Base-by-base conservation (phyloP, 73 alveolate genomes). In the Tetrahymena malaccensis region DNA sequence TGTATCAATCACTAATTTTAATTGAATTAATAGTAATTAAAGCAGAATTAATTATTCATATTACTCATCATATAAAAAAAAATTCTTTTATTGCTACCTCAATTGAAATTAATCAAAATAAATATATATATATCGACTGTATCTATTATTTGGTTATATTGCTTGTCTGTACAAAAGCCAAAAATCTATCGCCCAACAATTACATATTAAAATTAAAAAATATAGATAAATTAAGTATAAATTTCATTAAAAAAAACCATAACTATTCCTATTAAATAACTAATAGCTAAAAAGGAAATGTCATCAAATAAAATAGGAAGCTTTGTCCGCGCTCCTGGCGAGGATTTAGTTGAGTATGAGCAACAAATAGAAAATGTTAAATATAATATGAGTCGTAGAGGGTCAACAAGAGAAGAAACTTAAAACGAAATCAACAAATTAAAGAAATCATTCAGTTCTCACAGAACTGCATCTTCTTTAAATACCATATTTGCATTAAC, bases 401-500 rank as follows among this genome's bases (percentile, higher is more conserved):
- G 89, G 40, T 70, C 89, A 27, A 70, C 89, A 11, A 70, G 89
- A 7, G 89, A 70, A 70, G 89, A 70, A 70, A 70, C 43, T 19
- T 70, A n/a, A 70, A 70, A 70, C 17, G 89, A 70, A 70, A 70
- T 70, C 22, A 70, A 70, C 34, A 70, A 70, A 31, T 27, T 70
- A 27, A 70, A 70, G 31, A 3, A 70, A 31, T 70, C 89, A 70
- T 70, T 70, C 17, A n/a, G 89, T 22, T 27, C 40, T 12, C 21
- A n/a, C 5, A 70, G 89, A 70, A 70, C 89, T 1, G 89, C 89
- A 1, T n/a, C 89, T 31, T 70, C 89, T 0, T 21, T 70, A 22
- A 70, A 70, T 70, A 95, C 97, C 16, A 55, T 95, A 19, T 43
- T 89, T 43, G 97, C 95, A 31, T 85, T 95, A 43, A 95, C 97